A percentile compares a stretch with the other conserved stretches of the same genome.
phyloP scores from a whole-genome alignment of 352 stramenopile species.

The Thalassiosira sp. region DNA sequence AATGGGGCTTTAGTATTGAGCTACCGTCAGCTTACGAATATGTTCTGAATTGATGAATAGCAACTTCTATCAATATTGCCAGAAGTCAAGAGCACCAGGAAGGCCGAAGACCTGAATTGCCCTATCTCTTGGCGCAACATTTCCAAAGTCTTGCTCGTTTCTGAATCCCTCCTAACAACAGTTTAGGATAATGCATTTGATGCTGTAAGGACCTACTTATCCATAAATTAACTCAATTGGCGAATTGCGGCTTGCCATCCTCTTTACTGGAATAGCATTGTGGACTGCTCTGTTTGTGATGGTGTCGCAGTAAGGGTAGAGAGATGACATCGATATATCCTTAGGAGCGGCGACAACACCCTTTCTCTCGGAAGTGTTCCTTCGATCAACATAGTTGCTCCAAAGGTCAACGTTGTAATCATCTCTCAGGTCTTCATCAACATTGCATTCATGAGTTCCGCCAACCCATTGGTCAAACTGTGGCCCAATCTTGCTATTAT shows the following conservation, averaged over 20 bases:
- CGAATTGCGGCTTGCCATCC: constrained; percentile 50
- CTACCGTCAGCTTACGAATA: not conserved
- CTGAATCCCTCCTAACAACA: too few relatives aligned
- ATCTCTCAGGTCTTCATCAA: constrained; percentile 61
- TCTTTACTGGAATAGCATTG: constrained; percentile 57
- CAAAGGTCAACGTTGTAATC: constrained; percentile 57
- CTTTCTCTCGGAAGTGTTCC: constrained; percentile 7
- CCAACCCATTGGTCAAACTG: constrained; percentile 39
- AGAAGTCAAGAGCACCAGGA: too few relatives aligned
- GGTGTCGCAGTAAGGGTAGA: constrained; percentile 65
- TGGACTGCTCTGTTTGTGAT: constrained; percentile 64
- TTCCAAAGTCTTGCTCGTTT: too few relatives aligned
- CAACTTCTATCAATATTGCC: too few relatives aligned
- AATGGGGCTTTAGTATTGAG: constrained; percentile 17
- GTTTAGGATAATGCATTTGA: too few relatives aligned
- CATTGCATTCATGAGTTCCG: constrained; percentile 47
- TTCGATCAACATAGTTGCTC: constrained; percentile 43
- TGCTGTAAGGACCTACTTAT: too few relatives aligned
- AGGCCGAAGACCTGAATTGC: too few relatives aligned
- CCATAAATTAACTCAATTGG: constrained; percentile 62
- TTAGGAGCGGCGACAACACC: constrained; percentile 37
- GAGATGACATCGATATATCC: constrained; percentile 57
- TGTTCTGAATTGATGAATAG: too few relatives aligned
- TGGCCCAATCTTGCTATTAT: constrained; percentile 8
- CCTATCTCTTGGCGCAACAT: too few relatives aligned